Evolutionary conservation across 352 stramenopile species (phyloP).

Genomic region (Globisporangium radiosum): DNA sequence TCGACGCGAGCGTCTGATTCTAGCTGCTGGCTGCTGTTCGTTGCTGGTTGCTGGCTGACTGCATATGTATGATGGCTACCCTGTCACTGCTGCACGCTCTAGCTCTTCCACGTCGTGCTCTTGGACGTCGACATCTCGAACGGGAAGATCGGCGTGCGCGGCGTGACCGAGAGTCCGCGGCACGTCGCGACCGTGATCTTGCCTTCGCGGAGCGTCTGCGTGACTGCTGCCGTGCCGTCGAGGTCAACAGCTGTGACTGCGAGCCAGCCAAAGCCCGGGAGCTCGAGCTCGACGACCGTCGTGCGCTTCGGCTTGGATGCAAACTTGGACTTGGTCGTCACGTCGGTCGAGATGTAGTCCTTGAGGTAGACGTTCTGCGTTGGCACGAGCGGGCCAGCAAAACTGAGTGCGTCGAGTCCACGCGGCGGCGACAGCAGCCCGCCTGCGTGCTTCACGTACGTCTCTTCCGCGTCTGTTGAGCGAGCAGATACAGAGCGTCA

Average conservation of each 20-base stretch:
- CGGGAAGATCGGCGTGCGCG: constrained; percentile 63
- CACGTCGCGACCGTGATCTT: constrained; percentile 65
- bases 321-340: constrained; percentile 66
- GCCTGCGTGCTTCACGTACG: constrained; percentile 73
- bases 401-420: constrained; percentile 72
- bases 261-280: constrained; percentile 79
- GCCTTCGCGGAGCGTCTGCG: constrained; percentile 51
- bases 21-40: too few species aligned
- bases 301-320: constrained; percentile 74
- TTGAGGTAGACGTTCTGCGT: constrained; percentile 54
- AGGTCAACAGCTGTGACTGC: constrained; percentile 72
- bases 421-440: constrained; percentile 70
- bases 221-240: constrained; percentile 58
- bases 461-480: constrained; percentile 54
- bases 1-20: too few species aligned
- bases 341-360: constrained; percentile 59
- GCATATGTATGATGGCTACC: neutral
- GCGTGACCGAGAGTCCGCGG: constrained; percentile 45
- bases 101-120: constrained; percentile 70
- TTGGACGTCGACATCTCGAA: constrained; percentile 79
- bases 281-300: constrained; percentile 67
- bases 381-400: constrained; percentile 53
- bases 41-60: neutral
- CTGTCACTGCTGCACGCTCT: constrained; percentile 2
- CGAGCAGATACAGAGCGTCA: neutral